Evolutionary conservation across 148 eudicot genomes (phyloP), one percentile per base, ranked within the genome.

Genomic region (Limonium bicolor): DNA sequence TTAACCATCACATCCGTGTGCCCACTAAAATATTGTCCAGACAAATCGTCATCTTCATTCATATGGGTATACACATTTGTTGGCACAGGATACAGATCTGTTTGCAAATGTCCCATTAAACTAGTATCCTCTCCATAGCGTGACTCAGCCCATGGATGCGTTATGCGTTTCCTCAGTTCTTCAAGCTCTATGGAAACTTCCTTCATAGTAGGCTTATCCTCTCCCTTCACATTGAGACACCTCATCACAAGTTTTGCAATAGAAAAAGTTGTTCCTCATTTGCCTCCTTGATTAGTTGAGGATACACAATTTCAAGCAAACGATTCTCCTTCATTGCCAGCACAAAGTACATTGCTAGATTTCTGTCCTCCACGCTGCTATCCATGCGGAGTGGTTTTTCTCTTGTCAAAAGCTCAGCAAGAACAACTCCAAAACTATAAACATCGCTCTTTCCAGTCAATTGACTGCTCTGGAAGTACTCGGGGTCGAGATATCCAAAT

Each of bases 381-480:
- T 9, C 44, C 18, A 36, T 4, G 11, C 48, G 40, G 19, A 21
- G 37, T 27, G 61, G 61, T 7, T 48, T 41, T 42, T 15, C 42
- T 1, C 45, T 12, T 0, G 50, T 62, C 4, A 62, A 32, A 26
- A 62, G 6, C 53, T 55, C 66, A 26, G 48, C 6, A 54, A 55
- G 15, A 13, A 54, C 12, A 42, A 62, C 60, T 16, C 61, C 61
- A 41, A 62, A 55, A 14, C 50, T 54, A 10, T 61, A 54, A 18
- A 61, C 66, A 21, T 61, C 66, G 17, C 60, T 54, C 22, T 61
- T 61, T 14, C 54, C 60, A 14, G 60, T 54, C 40, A 48, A 21
- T 24, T 41, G 36, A 11, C 2, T 16, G 27, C 55, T 38, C 32
- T 48, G 25, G 8, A 40, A 32, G 20, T 51, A 59, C 50, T 65